phyloP scores from a whole-genome alignment of 768 basidiomycete species.

The Macrolepiota fuliginosa region DNA sequence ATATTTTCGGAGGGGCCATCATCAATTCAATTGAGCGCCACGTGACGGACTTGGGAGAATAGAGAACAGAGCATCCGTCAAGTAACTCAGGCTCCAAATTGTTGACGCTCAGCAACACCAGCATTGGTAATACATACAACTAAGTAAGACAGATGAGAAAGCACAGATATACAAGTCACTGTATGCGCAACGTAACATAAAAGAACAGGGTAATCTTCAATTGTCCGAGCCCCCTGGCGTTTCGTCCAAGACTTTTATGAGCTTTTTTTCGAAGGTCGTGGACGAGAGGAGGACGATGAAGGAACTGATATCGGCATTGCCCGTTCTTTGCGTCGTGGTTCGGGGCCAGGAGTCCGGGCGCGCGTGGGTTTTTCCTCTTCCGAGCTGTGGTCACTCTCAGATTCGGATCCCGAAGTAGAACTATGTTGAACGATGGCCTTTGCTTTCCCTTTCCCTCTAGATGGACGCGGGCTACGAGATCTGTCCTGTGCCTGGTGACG shows the following conservation, averaged over 20 bases:
- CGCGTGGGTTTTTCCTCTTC: background rate
- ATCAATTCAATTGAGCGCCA: background rate
- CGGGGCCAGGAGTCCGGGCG: background rate
- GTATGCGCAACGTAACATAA: background rate
- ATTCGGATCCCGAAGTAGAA: background rate
- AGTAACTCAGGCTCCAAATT: background rate
- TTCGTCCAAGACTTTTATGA: background rate
- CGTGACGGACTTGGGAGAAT: background rate
- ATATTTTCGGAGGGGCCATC: background rate
- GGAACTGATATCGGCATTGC: background rate
- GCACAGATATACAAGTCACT: background rate
- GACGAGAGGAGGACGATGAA: background rate
- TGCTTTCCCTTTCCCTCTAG: slow-evolving; percentile 16
- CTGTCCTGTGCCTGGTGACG: background rate
- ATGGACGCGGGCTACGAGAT: background rate
- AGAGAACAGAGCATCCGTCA: background rate
- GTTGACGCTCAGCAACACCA: background rate
- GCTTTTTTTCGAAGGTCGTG: background rate
- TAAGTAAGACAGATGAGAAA: background rate
- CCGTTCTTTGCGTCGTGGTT: background rate
- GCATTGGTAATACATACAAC: background rate
- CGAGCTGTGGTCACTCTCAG: background rate
- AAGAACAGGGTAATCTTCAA: background rate
- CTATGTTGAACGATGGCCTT: background rate
- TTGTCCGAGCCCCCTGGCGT: background rate